Conservation (phyloP, 2,329 filamentous ascomycete species). For the Beauveria scarabaeidicola region DNA sequence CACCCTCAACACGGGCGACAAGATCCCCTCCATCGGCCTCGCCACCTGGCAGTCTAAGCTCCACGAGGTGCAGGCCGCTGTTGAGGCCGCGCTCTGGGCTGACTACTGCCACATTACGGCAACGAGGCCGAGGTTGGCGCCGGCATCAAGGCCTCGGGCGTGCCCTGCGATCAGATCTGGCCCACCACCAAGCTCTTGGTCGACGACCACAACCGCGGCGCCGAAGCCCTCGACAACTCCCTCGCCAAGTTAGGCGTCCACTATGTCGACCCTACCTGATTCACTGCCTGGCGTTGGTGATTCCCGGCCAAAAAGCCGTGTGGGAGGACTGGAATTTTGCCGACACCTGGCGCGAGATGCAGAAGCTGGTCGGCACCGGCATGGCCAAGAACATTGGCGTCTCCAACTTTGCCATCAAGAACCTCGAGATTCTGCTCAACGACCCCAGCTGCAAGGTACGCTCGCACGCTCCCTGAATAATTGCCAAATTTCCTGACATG, state of each 20-base stretch:
- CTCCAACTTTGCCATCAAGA: slow-evolving; percentile 71
- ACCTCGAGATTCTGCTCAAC: slow-evolving; percentile 65
- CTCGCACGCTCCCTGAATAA: background rate
- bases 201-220: slow-evolving; percentile 63
- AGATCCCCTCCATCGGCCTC: slow-evolving; percentile 69
- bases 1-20: slow-evolving; percentile 65
- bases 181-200: slow-evolving; percentile 79
- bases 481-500: background rate
- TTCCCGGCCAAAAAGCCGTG: slow-evolving; percentile 58
- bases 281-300: slow-evolving; percentile 61
- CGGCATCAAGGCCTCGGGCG: slow-evolving; percentile 54
- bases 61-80: slow-evolving; percentile 60
- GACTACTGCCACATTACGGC: slow-evolving; percentile 71
- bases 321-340: slow-evolving; percentile 73
- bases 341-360: slow-evolving; percentile 66
- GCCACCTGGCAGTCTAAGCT: slow-evolving; percentile 73
- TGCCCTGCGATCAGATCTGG: slow-evolving; percentile 59
- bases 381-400: slow-evolving; percentile 75
- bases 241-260: slow-evolving; percentile 53
- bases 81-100: slow-evolving; percentile 56
- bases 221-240: slow-evolving; percentile 51
- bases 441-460: slow-evolving; percentile 53
- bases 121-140: slow-evolving; percentile 64
- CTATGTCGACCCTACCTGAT: slow-evolving; percentile 63
- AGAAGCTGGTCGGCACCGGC: slow-evolving; percentile 55